A percentile compares a stretch with the other conserved stretches of the same genome.
phyloP scores from a whole-genome alignment of 2,329 filamentous ascomycete genomes.

The Fusarium sororula region DNA sequence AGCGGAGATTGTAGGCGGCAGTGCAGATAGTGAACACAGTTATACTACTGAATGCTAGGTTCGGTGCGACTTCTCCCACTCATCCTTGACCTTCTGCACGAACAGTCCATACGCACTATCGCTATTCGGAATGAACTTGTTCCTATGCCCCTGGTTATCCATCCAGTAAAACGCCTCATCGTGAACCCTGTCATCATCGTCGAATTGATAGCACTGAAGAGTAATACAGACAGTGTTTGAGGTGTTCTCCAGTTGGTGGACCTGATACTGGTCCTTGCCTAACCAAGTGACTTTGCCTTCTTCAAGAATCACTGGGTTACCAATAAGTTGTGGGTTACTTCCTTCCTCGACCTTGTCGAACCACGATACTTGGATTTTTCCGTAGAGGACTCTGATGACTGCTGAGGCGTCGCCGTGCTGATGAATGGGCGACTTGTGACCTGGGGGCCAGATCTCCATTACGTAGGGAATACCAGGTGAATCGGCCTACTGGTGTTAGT shows the following conservation, averaged over 20 bases:
- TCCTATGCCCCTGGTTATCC: background rate
- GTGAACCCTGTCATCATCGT: accelerated
- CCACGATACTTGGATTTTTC: background rate
- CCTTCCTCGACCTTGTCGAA: background rate
- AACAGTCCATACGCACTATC: background rate
- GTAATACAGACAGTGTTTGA: background rate
- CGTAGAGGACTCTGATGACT: background rate
- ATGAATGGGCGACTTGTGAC: background rate
- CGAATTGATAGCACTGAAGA: background rate
- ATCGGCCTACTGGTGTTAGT: background rate
- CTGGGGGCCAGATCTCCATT: background rate
- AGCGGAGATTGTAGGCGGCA: too few relatives aligned
- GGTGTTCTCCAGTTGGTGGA: background rate
- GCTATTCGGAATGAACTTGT: background rate
- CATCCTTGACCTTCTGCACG: background rate
- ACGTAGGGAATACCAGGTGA: background rate
- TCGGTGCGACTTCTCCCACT: background rate
- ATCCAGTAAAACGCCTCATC: background rate
- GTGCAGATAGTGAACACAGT: background rate
- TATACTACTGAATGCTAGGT: background rate
- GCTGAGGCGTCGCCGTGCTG: background rate
- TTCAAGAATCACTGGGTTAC: background rate
- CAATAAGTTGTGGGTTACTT: background rate
- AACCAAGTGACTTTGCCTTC: background rate
- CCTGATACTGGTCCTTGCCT: background rate